These are phyloP conservation scores for Oldenlandia corymbosa DNA, from an alignment of 257 asterid genomes.

Conservation along the genomic window DNA sequence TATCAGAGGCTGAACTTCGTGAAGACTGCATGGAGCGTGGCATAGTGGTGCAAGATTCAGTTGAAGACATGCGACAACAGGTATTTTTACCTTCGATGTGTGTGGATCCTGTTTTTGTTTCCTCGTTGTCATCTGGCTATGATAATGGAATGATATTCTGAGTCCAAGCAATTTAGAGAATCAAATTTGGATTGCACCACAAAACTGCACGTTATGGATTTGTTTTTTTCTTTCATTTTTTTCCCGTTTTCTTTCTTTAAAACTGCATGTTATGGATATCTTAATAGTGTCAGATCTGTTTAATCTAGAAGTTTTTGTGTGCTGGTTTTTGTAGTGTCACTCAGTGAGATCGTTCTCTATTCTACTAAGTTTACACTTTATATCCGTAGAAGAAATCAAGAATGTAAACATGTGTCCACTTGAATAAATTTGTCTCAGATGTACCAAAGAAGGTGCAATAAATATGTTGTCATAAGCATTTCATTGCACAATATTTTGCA, in stretches of 20 bases:
- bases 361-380: no score
- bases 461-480: background rate
- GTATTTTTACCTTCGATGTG: conserved; percentile 20
- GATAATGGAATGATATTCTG: background rate
- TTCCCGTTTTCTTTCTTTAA: no score
- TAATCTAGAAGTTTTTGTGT: background rate
- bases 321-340: background rate
- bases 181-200: background rate
- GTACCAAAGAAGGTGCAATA: background rate
- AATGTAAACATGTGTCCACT: background rate
- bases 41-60: conserved; percentile 71
- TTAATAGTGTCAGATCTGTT: background rate
- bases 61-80: conserved; percentile 93
- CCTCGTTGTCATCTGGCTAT: background rate
- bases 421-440: background rate
- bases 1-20: conserved; percentile 89
- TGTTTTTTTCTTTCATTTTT: no score
- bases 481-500: background rate
- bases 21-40: conserved; percentile 95
- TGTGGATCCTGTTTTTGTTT: background rate
- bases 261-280: background rate
- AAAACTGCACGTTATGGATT: no score
- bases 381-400: no score
- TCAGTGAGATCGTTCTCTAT: no score
- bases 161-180: background rate